Evolutionary conservation across 2,329 filamentous ascomycete genomes (phyloP).

Genomic region (Ramichloridium luteum): DNA sequence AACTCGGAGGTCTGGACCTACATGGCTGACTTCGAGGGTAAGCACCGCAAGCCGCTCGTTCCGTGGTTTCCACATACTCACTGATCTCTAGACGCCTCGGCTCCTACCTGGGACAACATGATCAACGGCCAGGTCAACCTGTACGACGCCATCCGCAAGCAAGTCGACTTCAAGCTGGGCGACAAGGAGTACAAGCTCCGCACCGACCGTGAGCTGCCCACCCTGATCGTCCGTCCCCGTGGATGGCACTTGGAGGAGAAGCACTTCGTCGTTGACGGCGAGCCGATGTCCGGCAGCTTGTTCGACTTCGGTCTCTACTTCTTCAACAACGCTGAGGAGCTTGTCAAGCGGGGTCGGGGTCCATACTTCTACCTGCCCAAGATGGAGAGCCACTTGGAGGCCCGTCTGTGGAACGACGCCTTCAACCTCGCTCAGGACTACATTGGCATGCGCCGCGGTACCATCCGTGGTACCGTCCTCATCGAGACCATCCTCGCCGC

Average conservation of each 20-base stretch:
- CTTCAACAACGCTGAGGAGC: slow-evolving; percentile 91
- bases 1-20: slow-evolving; percentile 97
- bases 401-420: slow-evolving; percentile 92
- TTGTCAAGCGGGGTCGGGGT: slow-evolving; percentile 69
- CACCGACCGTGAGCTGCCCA: slow-evolving; percentile 74
- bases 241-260: slow-evolving; percentile 99
- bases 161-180: slow-evolving; percentile 93
- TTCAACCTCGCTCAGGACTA: slow-evolving; percentile 95
- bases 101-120: slow-evolving; percentile 99
- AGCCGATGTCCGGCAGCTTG: slow-evolving; percentile 80
- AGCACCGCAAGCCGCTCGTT: too few relatives aligned
- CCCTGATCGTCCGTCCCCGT: slow-evolving; percentile 84
- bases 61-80: too few relatives aligned
- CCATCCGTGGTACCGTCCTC: slow-evolving; percentile 85
- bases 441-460: slow-evolving; percentile 77
- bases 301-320: slow-evolving; percentile 99
- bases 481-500: slow-evolving; percentile 97
- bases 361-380: slow-evolving; percentile 98
- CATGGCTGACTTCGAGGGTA: slow-evolving; percentile 98
- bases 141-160: slow-evolving; percentile 84
- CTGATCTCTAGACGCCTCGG: slow-evolving; percentile 60
- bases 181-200: slow-evolving; percentile 95
- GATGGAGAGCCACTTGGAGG: slow-evolving; percentile 92
- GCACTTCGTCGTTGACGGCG: slow-evolving; percentile 89
- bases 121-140: slow-evolving; percentile 96